Base-by-base conservation (phyloP, 257 asterid species). In the Eucommia ulmoides region DNA sequence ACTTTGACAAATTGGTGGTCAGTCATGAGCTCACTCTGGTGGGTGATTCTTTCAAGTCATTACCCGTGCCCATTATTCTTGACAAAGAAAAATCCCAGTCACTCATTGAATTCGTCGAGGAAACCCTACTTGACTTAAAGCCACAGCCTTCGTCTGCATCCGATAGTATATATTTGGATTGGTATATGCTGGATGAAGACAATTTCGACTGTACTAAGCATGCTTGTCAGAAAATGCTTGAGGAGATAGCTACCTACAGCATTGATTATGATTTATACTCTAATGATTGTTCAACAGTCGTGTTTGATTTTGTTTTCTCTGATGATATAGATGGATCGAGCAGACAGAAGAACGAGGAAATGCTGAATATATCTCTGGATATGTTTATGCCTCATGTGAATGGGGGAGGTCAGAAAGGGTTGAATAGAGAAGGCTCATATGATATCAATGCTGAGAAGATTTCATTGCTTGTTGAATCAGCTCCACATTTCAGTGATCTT, bases 121-220 rank as follows among this genome's bases (percentile, higher is more conserved):
- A 80, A 51, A 56, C 71, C 57, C 63, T 86, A 18, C 55, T 75
- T 33, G 77, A 56, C 55, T 63, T 80, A 57, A 78, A 77, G 52
- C 71, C 69, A 71, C 86, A 76, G 71, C 61, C 81, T 60, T 70
- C 74, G 22, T 78, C 83, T 67, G 70, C 74, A 54, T 80, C 83
- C 50, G 96, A 91, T 71, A 69, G 75, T 55, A 72, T 91, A 42
- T 91, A 91, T 74, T 83, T 91, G 35, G 96, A 91, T 64, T 91
- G 96, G 96, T 65, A 72, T 77, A 65, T 83, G 56, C 65, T 83
- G 49, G 89, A 73, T 62, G 93, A 73, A 53, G 86, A 69, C 63
- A 72, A 61, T 47, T 56, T 66, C 52, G 68, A 58, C 63, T 60
- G 64, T 24, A 60, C 33, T 41, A 66, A 59, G 65, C 62, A 69